Evolutionary conservation across 163 green algal species (phyloP).

Genomic region (Chloroidium sp.): DNA sequence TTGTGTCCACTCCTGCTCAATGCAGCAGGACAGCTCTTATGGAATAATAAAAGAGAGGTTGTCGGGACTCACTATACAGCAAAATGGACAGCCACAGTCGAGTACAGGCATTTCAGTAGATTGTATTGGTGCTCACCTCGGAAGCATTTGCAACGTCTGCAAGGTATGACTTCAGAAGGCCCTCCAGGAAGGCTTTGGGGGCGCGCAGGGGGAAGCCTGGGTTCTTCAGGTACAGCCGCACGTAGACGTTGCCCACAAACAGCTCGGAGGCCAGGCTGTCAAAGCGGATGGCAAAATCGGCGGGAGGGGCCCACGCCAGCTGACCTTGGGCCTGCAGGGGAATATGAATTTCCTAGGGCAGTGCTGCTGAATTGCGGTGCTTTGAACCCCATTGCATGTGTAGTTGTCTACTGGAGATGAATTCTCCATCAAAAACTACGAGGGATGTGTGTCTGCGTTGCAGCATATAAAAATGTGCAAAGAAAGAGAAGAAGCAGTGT

Average conservation of each 20-base stretch:
- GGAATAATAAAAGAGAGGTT: too few species aligned
- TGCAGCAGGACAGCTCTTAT: too few species aligned
- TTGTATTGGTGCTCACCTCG: not conserved
- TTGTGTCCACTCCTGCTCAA: too few species aligned
- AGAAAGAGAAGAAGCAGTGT: too few species aligned
- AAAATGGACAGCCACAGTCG: too few species aligned
- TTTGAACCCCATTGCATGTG: not conserved
- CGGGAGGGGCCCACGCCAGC: slow-evolving; percentile 47
- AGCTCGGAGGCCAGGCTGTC: slow-evolving; percentile 51
- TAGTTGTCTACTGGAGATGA: not conserved
- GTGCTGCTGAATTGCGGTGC: too few species aligned
- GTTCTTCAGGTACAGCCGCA: slow-evolving; percentile 83
- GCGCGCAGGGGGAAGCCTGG: slow-evolving; percentile 67
- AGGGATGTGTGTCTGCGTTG: too few species aligned
- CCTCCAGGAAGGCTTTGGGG: slow-evolving; percentile 51
- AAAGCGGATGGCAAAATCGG: slow-evolving; percentile 40
- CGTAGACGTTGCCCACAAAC: slow-evolving; percentile 81
- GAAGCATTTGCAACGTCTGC: slow-evolving; percentile 17
- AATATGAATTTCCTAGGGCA: not conserved
- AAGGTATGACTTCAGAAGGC: slow-evolving; percentile 48
- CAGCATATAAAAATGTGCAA: too few species aligned
- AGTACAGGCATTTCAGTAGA: too few species aligned
- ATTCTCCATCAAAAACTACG: too few species aligned
- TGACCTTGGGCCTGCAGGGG: slow-evolving; percentile 7
- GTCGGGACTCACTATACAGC: too few species aligned